Percentiles rank a stretch among this genome's conserved stretches.
phyloP scores from a whole-genome alignment of 129 eudicot species.

The Chrysanthemum seticuspe region DNA sequence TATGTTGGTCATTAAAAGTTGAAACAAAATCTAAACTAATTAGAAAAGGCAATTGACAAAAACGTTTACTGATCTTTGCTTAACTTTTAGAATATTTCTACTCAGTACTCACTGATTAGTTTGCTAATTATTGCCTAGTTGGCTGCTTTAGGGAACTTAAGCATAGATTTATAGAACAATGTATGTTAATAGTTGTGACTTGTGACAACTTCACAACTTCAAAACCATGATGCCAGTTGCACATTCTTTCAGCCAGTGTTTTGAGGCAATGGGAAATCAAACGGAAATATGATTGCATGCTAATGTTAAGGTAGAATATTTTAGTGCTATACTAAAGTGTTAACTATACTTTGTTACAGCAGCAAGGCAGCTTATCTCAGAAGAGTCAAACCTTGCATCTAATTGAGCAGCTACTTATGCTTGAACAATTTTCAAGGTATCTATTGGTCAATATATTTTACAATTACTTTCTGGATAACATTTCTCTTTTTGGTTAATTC shows the following conservation, averaged over 20 bases:
- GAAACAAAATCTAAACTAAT: not conserved
- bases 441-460: not conserved
- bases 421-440: not conserved
- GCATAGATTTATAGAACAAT: not conserved
- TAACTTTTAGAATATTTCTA: too few relatives aligned
- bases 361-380: slow-evolving; percentile 26
- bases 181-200: not conserved
- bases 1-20: not conserved
- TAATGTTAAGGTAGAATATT: not conserved
- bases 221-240: not conserved
- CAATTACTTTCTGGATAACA: not conserved
- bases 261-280: not conserved
- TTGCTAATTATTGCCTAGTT: not conserved
- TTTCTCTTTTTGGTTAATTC: not conserved
- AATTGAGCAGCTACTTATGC: not conserved
- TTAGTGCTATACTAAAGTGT: not conserved
- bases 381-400: slow-evolving; percentile 37
- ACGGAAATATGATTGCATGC: not conserved
- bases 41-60: too few relatives aligned
- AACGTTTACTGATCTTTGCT: too few relatives aligned
- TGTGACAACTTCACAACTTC: not conserved
- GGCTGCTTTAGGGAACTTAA: not conserved
- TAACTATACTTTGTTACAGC: not conserved
- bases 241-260: not conserved
- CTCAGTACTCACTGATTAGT: too few relatives aligned